Evolutionary conservation across 2,329 filamentous ascomycete species (phyloP).

Genomic region (Exophiala calicioides): DNA sequence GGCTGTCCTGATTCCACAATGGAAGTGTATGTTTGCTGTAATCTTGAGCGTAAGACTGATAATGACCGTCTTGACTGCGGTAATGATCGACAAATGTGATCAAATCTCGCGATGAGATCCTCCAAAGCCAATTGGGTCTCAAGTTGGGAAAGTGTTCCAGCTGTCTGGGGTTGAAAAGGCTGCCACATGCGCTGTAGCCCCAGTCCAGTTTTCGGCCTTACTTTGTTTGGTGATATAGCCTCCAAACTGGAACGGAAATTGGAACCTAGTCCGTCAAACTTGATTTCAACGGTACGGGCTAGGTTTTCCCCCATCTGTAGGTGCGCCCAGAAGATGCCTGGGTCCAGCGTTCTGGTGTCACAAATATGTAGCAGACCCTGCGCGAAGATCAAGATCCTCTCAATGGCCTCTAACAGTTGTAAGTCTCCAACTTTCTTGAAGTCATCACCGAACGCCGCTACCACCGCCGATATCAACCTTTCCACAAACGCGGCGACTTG

Average conservation of each 20-base stretch:
- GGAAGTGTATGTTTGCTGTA: conserved; percentile 38
- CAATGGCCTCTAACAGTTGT: conserved; percentile 10
- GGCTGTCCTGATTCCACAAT: conserved; percentile 12
- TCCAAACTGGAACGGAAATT: conserved; percentile 4
- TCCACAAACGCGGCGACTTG: conserved; percentile 13
- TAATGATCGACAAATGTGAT: conserved; percentile 36
- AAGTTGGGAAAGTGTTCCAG: conserved; percentile 35
- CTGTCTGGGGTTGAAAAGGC: conserved; percentile 26
- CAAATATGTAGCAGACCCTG: conserved; percentile 51
- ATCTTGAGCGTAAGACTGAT: conserved; percentile 24
- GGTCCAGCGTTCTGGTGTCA: conserved; percentile 48
- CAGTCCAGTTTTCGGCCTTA: conserved; percentile 59
- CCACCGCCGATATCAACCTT: conserved; percentile 1
- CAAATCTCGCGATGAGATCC: conserved; percentile 48
- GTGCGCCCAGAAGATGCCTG: conserved; percentile 57
- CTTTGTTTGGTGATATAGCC: conserved; percentile 42
- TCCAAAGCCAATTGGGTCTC: conserved; percentile 46
- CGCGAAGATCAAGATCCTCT: conserved; percentile 46
- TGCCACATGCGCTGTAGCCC: conserved; percentile 31
- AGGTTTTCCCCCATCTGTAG: conserved; percentile 45
- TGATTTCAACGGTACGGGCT: conserved; percentile 35
- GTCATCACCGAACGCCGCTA: neutral
- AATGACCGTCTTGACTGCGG: conserved; percentile 40
- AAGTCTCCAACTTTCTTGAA: neutral
- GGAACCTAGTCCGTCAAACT: conserved; percentile 2